These are phyloP conservation scores for Quercus suber DNA, from an alignment of 306 rosid genomes.

Conservation along the genomic window DNA sequence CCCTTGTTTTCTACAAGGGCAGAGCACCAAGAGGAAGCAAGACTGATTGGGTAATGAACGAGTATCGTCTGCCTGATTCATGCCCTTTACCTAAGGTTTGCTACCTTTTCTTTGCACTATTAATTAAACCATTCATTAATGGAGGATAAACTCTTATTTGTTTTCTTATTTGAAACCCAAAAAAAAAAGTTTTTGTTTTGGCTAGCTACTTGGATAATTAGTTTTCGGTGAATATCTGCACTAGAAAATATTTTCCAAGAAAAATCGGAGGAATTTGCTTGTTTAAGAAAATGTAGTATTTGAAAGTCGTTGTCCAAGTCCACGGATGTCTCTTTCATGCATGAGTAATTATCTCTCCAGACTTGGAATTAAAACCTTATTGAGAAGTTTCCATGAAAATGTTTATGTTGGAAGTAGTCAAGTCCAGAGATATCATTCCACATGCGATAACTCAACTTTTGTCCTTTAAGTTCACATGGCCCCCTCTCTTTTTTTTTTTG, in stretches of 20 bases:
- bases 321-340: neutral
- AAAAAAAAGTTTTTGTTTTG: neutral
- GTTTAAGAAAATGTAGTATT: neutral
- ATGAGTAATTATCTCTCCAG: neutral
- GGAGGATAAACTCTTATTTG: too few relatives aligned
- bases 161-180: too few relatives aligned
- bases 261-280: neutral
- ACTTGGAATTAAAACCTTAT: neutral
- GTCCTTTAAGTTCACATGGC: neutral
- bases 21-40: constrained; percentile 84
- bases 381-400: constrained; percentile 7
- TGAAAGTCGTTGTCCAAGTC: neutral
- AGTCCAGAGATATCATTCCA: neutral
- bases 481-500: too few relatives aligned
- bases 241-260: neutral
- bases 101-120: neutral
- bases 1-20: constrained; percentile 84
- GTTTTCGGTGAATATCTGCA: neutral
- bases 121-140: neutral
- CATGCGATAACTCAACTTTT: neutral
- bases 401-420: neutral
- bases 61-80: constrained; percentile 84
- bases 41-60: constrained; percentile 99
- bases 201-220: neutral
- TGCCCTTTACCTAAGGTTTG: constrained; percentile 59